phyloP scores from a whole-genome alignment of 2,329 filamentous ascomycete species.

The Colletotrichum noveboracense region DNA sequence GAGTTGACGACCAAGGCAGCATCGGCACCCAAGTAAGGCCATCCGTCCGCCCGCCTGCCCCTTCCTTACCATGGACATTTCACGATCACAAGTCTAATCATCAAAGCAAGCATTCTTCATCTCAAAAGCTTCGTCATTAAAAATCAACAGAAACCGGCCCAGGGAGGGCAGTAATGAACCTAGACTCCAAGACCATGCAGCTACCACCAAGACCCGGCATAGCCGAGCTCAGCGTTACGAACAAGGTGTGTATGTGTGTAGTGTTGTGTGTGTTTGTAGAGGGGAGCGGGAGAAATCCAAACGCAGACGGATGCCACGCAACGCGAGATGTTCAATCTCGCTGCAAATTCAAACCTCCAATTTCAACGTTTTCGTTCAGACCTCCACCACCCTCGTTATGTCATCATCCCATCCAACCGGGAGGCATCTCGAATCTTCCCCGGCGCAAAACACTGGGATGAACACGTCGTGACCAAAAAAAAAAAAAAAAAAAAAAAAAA shows the following conservation, averaged over 20 bases:
- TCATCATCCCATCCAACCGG: neutral
- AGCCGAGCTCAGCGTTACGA: neutral
- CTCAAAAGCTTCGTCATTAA: neutral
- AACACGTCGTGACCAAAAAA: neutral
- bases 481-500: neutral
- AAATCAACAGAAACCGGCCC: neutral
- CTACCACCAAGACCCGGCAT: neutral
- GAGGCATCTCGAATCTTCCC: neutral
- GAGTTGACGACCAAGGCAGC: neutral
- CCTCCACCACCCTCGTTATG: neutral
- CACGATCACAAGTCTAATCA: neutral
- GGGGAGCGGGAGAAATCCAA: neutral
- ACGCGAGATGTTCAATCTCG: neutral
- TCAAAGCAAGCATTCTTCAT: neutral
- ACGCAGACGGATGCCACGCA: neutral
- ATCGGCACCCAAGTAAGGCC: neutral
- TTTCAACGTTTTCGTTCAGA: neutral
- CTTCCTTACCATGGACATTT: neutral
- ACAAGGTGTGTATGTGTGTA: neutral
- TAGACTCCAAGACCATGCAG: neutral
- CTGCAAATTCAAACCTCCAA: neutral
- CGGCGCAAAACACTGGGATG: neutral
- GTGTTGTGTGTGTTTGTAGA: neutral
- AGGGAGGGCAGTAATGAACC: neutral
- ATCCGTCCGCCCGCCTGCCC: neutral